Conservation (phyloP, 805 yeast species). For the Yarrowia sp. region DNA sequence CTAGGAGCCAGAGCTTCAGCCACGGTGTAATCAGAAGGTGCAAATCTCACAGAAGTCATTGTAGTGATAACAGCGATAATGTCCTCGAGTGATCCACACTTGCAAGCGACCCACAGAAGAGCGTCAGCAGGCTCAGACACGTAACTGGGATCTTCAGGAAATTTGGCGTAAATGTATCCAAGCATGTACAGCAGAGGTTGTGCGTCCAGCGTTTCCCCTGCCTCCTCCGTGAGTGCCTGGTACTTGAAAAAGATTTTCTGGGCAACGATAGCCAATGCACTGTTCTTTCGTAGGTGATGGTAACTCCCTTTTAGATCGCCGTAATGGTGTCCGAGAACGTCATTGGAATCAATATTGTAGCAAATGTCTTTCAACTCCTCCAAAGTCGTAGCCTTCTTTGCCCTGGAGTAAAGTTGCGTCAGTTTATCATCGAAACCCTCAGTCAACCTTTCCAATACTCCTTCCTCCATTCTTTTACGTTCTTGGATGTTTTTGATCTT, state of each 20-base stretch:
- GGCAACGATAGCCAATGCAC: constrained; percentile 1
- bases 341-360: background rate
- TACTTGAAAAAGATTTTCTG: constrained; percentile 23
- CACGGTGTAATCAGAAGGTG: constrained; percentile 19
- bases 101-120: constrained; percentile 21
- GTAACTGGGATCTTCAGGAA: background rate
- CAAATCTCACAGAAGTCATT: background rate
- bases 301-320: background rate
- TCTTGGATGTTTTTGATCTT: background rate
- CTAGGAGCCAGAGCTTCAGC: constrained; percentile 19
- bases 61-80: constrained; percentile 7
- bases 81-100: constrained; percentile 11
- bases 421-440: background rate
- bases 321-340: constrained; percentile 2
- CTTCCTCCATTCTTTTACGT: background rate
- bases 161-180: background rate
- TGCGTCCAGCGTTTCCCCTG: constrained; percentile 2
- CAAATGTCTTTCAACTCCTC: constrained; percentile 8
- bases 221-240: constrained; percentile 26
- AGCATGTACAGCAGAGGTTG: constrained; percentile 16
- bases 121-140: constrained; percentile 11
- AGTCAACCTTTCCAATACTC: background rate
- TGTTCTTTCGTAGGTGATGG: background rate
- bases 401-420: background rate
- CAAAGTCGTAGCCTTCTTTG: background rate